A percentile compares a stretch with the other conserved stretches of the same genome.
Evolutionary conservation across 1,284 basidiomycete genomes (phyloP).

Genomic region (Wallemia mellicola): DNA sequence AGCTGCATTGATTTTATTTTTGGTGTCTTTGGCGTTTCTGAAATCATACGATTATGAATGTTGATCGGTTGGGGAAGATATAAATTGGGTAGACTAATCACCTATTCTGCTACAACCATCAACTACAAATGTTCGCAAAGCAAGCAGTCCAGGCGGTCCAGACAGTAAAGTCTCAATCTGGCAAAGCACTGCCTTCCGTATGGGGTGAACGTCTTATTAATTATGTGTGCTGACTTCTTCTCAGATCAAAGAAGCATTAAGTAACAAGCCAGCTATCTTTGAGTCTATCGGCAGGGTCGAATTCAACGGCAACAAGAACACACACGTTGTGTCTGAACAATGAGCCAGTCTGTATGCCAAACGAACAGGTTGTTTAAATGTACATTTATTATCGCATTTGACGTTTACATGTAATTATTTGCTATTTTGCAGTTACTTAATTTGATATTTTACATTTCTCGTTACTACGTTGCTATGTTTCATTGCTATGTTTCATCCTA

Average conservation of each 20-base stretch:
- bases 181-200: too few species aligned
- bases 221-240: neutral
- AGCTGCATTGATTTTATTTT: too few species aligned
- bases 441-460: neutral
- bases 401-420: neutral
- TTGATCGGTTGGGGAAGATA: neutral
- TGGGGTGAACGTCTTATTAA: too few species aligned
- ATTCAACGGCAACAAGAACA: constrained; percentile 1
- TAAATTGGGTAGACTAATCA: neutral
- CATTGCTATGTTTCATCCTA: too few species aligned
- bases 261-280: neutral
- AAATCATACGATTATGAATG: neutral
- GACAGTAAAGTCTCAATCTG: too few species aligned
- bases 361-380: neutral
- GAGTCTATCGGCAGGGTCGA: neutral
- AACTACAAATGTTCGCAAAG: neutral
- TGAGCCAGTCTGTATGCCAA: neutral
- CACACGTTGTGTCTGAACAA: neutral
- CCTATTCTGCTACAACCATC: neutral
- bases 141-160: neutral
- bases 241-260: neutral
- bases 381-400: neutral
- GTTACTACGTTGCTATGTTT: too few species aligned
- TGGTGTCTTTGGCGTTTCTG: too few species aligned
- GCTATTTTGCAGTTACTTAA: neutral